Conservation (phyloP, 106 monocot genomes). For the Allium sativum region DNA sequence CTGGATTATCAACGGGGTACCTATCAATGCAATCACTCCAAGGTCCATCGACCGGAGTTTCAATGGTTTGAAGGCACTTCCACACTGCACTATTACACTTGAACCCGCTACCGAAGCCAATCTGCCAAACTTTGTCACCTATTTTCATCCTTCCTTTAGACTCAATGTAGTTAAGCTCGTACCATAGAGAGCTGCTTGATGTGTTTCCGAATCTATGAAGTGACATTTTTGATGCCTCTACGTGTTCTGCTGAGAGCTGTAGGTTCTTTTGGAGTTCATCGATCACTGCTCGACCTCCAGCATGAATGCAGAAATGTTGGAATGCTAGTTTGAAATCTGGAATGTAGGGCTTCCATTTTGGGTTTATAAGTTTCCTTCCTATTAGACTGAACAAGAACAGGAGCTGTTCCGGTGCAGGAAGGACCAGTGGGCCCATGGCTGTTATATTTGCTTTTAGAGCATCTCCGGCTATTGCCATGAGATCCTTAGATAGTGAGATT, state of each 20-base stretch:
- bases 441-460: conserved; percentile 17
- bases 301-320: conserved; percentile 93
- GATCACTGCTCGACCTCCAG: conserved; percentile 74
- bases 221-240: conserved; percentile 71
- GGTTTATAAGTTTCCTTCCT: conserved; percentile 11
- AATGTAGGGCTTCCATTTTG: conserved; percentile 38
- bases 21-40: conserved; percentile 20
- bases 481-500: conserved; percentile 17
- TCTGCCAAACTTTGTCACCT: conserved; percentile 22
- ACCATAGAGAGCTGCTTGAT: conserved; percentile 80
- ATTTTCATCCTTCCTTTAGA: conserved; percentile 17
- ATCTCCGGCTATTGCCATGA: conserved; percentile 18
- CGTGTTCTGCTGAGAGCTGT: conserved; percentile 45
- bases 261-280: conserved; percentile 79
- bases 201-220: conserved; percentile 83
- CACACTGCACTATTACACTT: conserved; percentile 23
- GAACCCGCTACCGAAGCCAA: conserved; percentile 28
- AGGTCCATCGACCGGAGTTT: conserved; percentile 11
- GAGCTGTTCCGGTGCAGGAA: conserved; percentile 22
- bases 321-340: conserved; percentile 80
- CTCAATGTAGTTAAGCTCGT: conserved; percentile 46
- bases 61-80: conserved; percentile 18
- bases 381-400: conserved; percentile 20
- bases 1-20: conserved; percentile 19
- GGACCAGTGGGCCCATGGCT: conserved; percentile 12